Percentiles rank a stretch among this genome's conserved stretches.
Evolutionary conservation across 225 moss, liverwort and hornwort genomes (phyloP).

Genomic region (Polytrichum commune): DNA sequence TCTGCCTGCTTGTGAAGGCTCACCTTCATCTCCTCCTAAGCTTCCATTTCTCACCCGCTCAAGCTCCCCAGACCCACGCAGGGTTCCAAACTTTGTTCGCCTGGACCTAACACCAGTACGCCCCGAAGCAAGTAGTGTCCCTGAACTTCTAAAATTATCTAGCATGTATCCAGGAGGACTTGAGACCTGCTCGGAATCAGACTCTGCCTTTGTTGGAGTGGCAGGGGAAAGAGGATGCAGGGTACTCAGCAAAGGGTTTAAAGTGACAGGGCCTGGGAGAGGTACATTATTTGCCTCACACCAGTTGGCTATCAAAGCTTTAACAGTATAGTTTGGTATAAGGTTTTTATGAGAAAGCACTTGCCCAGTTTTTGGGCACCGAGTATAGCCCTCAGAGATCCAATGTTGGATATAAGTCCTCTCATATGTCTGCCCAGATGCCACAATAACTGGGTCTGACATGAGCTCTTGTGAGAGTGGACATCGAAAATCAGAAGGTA

Average conservation of each 20-base stretch:
- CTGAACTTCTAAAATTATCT: slow-evolving; percentile 10
- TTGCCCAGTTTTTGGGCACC: slow-evolving; percentile 87
- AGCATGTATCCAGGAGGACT: slow-evolving; percentile 21
- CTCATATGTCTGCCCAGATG: slow-evolving; percentile 94
- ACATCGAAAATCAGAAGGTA: slow-evolving; percentile 92
- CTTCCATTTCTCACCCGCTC: slow-evolving; percentile 41
- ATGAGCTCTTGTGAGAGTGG: slow-evolving; percentile 95
- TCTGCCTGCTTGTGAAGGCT: slow-evolving; percentile 40
- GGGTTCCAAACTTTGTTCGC: slow-evolving; percentile 34
- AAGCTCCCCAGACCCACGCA: slow-evolving; percentile 39
- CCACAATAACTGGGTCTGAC: slow-evolving; percentile 97
- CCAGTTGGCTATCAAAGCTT: slow-evolving; percentile 96
- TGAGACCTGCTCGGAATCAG: slow-evolving; percentile 45
- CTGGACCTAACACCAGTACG: slow-evolving; percentile 41
- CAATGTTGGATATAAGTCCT: slow-evolving; percentile 88
- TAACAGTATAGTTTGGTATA: slow-evolving; percentile 96
- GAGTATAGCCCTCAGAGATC: slow-evolving; percentile 73
- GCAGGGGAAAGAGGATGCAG: slow-evolving; percentile 24
- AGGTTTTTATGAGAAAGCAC: slow-evolving; percentile 75
- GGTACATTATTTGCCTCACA: slow-evolving; percentile 83
- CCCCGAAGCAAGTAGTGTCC: slow-evolving; percentile 3
- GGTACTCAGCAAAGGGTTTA: slow-evolving; percentile 41
- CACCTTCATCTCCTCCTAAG: slow-evolving; percentile 54
- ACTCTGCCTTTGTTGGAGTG: slow-evolving; percentile 30
- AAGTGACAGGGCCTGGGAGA: slow-evolving; percentile 63